These are phyloP conservation scores for Herpetomonas tarakana DNA, from an alignment of 208 protist genomes.

Conservation along the genomic window DNA sequence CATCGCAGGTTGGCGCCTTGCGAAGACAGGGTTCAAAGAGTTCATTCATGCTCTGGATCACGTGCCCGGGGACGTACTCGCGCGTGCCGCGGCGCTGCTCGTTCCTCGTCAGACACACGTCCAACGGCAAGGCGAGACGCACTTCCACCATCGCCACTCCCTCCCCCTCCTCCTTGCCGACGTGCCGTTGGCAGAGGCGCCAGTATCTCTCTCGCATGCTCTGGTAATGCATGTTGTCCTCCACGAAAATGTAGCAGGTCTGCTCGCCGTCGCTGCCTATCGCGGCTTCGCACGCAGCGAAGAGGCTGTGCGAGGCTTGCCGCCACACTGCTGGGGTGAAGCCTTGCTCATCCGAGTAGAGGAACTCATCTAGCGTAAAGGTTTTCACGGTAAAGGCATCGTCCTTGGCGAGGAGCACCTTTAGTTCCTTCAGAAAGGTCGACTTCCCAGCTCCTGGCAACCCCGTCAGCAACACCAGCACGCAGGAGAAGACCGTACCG, in stretches of 20 bases:
- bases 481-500: background rate
- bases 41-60: constrained; percentile 52
- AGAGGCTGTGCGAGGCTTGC: background rate
- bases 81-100: constrained; percentile 2
- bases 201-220: constrained; percentile 80
- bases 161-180: background rate
- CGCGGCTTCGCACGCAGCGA: background rate
- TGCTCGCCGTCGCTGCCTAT: background rate
- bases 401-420: background rate
- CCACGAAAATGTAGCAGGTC: constrained; percentile 42
- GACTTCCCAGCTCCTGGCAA: constrained; percentile 70
- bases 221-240: constrained; percentile 77
- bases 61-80: constrained; percentile 31
- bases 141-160: constrained; percentile 44
- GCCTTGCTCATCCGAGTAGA: background rate
- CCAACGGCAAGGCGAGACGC: constrained; percentile 34
- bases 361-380: background rate
- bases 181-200: constrained; percentile 33
- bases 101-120: constrained; percentile 50
- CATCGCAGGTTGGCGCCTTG: background rate
- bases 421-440: constrained; percentile 22
- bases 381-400: too few species aligned
- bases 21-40: constrained; percentile 34
- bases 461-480: constrained; percentile 53
- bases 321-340: constrained; percentile 25